Evolutionary conservation across 495 filamentous ascomycete species (phyloP).

Genomic region (Penicillium cataractarum): DNA sequence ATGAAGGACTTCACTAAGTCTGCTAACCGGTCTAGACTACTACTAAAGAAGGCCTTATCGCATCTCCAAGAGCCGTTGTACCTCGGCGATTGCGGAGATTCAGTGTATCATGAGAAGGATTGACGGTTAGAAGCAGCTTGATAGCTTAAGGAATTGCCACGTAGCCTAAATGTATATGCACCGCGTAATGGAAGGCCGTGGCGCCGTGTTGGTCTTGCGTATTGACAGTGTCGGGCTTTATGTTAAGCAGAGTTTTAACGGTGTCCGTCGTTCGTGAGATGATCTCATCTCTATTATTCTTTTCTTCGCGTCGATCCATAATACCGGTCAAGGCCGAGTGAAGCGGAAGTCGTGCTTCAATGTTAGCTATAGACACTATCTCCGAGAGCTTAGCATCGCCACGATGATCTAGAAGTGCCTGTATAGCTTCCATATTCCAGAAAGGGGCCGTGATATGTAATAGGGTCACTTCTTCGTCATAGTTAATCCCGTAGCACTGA

Average conservation of each 20-base stretch:
- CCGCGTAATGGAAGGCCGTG: slow-evolving; percentile 1
- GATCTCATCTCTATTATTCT: not conserved
- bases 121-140: not conserved
- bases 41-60: not conserved
- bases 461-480: not conserved
- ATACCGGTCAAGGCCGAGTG: not conserved
- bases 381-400: not conserved
- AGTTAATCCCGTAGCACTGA: not conserved
- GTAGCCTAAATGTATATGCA: not conserved
- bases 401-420: slow-evolving; percentile 3
- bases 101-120: not conserved
- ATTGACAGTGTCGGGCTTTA: slow-evolving; percentile 2
- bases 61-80: not conserved
- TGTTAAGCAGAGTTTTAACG: not conserved
- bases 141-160: not conserved
- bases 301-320: not conserved
- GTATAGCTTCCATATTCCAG: slow-evolving; percentile 6
- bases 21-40: not conserved
- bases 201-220: not conserved
- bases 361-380: not conserved
- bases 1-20: not conserved
- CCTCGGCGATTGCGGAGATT: not conserved
- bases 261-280: not conserved
- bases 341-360: not conserved
- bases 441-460: slow-evolving; percentile 1